A percentile compares a stretch with the other conserved stretches of the same genome.
Evolutionary conservation across 2,329 filamentous ascomycete genomes (phyloP).

Genomic region (Lasiodiplodia gonubiensis): DNA sequence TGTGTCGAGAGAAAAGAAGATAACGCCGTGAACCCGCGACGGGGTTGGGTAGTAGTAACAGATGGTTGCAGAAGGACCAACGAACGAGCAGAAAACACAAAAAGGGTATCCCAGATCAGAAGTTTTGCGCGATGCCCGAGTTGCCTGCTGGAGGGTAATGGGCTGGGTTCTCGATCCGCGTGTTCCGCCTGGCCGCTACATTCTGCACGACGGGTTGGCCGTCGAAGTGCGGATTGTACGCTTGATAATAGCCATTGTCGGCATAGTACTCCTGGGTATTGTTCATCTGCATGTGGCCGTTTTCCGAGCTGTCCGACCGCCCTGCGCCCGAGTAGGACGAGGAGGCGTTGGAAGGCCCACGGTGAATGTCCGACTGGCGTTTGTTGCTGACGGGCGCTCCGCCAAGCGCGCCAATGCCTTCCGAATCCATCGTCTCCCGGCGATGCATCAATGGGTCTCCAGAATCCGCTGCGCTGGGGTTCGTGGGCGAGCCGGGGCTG

Average conservation of each 20-base stretch:
- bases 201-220: slow-evolving; percentile 86
- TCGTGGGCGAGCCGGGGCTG: slow-evolving; percentile 66
- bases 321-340: slow-evolving; percentile 89
- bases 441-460: slow-evolving; percentile 66
- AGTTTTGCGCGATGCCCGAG: slow-evolving; percentile 96
- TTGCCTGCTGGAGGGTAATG: slow-evolving; percentile 89
- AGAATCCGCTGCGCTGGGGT: slow-evolving; percentile 69
- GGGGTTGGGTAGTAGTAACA: slow-evolving; percentile 20
- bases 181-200: slow-evolving; percentile 89
- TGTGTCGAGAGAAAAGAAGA: not conserved
- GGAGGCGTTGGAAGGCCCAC: slow-evolving; percentile 92
- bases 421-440: slow-evolving; percentile 67
- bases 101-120: slow-evolving; percentile 55
- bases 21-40: slow-evolving; percentile 22
- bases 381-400: slow-evolving; percentile 66
- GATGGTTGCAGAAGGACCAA: slow-evolving; percentile 11
- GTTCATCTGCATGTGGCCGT: slow-evolving; percentile 56
- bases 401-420: slow-evolving; percentile 82
- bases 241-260: slow-evolving; percentile 62
- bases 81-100: slow-evolving; percentile 22
- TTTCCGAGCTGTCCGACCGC: slow-evolving; percentile 69
- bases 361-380: slow-evolving; percentile 72
- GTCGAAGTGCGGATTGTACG: slow-evolving; percentile 56
- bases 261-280: slow-evolving; percentile 58
- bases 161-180: slow-evolving; percentile 87